These are phyloP conservation scores for Ophiostoma sp. DNA, from an alignment of 2,329 filamentous ascomycete genomes.

Conservation along the genomic window DNA sequence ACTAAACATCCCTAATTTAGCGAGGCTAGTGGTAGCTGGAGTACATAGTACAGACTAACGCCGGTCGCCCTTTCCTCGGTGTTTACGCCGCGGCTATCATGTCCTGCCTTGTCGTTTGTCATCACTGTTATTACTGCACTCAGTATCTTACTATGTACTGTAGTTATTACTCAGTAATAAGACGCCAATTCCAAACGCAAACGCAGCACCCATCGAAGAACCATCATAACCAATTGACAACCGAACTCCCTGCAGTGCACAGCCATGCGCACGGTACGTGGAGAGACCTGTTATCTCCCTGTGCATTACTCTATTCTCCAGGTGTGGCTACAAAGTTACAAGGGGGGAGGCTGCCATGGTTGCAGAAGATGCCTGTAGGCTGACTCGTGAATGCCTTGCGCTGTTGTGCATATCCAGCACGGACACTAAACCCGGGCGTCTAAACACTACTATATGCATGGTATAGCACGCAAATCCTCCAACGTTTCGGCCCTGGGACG, in stretches of 20 bases:
- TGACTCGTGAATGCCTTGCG: conserved; percentile 10
- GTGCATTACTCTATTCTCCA: conserved; percentile 3
- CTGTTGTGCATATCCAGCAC: not conserved
- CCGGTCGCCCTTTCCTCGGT: conserved; percentile 6
- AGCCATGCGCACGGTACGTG: conserved; percentile 5
- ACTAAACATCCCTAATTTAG: not conserved
- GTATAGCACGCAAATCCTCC: not conserved
- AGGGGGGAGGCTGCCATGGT: not conserved
- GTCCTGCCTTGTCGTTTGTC: not conserved
- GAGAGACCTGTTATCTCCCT: not conserved
- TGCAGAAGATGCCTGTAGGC: not conserved
- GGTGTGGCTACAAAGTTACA: not conserved
- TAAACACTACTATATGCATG: not conserved
- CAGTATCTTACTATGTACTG: too few species aligned
- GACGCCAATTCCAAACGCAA: not conserved
- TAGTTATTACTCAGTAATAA: not conserved
- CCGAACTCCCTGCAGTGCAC: not conserved
- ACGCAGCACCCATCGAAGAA: too few species aligned
- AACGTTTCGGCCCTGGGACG: not conserved
- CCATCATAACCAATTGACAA: too few species aligned
- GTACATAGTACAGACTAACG: not conserved
- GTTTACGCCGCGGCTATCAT: not conserved
- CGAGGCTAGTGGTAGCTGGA: too few species aligned
- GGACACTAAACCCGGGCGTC: not conserved
- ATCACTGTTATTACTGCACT: not conserved